Conservation (phyloP, 257 asterid genomes). For the Solanum tarijense region DNA sequence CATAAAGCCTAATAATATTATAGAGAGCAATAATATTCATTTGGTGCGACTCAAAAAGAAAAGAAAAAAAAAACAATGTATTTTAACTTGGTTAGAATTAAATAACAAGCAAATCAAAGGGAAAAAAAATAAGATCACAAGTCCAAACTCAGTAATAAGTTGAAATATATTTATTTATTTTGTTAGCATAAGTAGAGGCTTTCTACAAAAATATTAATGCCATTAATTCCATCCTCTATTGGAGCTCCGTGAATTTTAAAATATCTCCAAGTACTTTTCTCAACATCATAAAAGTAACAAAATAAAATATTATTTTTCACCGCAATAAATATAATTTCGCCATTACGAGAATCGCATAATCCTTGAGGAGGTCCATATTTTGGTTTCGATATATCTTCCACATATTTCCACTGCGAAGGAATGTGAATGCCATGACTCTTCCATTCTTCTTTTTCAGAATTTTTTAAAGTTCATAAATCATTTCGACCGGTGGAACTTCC, state of each 20-base stretch:
- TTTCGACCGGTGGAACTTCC: not conserved
- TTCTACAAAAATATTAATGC: not conserved
- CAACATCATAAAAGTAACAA: not conserved
- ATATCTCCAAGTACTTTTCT: not conserved
- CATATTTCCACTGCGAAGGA: not conserved
- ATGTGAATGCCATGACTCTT: not conserved
- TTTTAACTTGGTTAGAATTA: too few relatives aligned
- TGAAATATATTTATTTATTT: too few relatives aligned
- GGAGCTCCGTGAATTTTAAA: not conserved
- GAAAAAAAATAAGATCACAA: not conserved
- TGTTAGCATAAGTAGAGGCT: not conserved
- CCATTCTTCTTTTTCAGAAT: not conserved
- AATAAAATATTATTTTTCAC: not conserved
- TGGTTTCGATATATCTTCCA: not conserved
- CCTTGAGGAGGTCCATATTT: not conserved
- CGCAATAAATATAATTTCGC: not conserved
- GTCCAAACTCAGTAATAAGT: not conserved
- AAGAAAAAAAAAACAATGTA: too few relatives aligned
- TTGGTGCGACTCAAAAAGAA: too few relatives aligned
- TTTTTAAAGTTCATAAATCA: not conserved
- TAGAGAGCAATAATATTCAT: too few relatives aligned
- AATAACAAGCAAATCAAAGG: too few relatives aligned
- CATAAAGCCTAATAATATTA: too few relatives aligned
- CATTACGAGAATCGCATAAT: not conserved
- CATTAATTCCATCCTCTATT: not conserved